These are phyloP conservation scores for Clonostachys rhizophaga DNA, from an alignment of 2,329 filamentous ascomycete genomes.

Conservation along the genomic window DNA sequence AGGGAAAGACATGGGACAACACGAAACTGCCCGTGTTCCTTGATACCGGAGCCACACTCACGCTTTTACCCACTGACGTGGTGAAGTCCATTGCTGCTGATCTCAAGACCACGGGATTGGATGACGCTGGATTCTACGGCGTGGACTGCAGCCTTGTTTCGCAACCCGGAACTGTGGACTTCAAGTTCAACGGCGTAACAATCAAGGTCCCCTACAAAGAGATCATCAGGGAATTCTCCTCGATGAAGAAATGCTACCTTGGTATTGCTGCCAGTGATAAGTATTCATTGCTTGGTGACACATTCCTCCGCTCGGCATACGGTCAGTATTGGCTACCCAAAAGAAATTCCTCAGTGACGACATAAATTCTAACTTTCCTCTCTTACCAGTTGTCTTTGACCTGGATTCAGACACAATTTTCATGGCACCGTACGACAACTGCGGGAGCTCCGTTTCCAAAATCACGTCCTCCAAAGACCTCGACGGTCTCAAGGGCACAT, in stretches of 20 bases:
- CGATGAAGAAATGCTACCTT: constrained; percentile 35
- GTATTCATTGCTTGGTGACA: constrained; percentile 48
- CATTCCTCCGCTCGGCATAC: constrained; percentile 48
- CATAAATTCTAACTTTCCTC: neutral
- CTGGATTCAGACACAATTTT: constrained; percentile 41
- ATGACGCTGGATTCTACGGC: constrained; percentile 36
- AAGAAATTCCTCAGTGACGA: neutral
- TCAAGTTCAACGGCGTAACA: constrained; percentile 40
- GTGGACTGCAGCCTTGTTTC: constrained; percentile 37
- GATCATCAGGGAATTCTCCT: constrained; percentile 26
- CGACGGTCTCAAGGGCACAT: constrained; percentile 7
- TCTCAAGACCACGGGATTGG: constrained; percentile 34
- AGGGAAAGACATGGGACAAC: constrained; percentile 20
- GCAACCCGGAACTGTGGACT: constrained; percentile 38
- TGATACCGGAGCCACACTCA: constrained; percentile 67
- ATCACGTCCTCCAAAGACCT: constrained; percentile 8
- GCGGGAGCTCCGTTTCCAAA: constrained; percentile 22
- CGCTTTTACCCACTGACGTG: constrained; percentile 56
- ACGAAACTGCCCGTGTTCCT: constrained; percentile 54
- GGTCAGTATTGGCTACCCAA: constrained; percentile 19
- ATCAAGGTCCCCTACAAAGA: constrained; percentile 45
- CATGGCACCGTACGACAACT: constrained; percentile 46
- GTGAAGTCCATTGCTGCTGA: constrained; percentile 42
- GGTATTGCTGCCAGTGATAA: constrained; percentile 40
- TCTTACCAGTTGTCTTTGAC: constrained; percentile 40